These are phyloP conservation scores for Saccharomyces hybrid DNA, from an alignment of 1,139 yeast genomes.

Conservation along the genomic window DNA sequence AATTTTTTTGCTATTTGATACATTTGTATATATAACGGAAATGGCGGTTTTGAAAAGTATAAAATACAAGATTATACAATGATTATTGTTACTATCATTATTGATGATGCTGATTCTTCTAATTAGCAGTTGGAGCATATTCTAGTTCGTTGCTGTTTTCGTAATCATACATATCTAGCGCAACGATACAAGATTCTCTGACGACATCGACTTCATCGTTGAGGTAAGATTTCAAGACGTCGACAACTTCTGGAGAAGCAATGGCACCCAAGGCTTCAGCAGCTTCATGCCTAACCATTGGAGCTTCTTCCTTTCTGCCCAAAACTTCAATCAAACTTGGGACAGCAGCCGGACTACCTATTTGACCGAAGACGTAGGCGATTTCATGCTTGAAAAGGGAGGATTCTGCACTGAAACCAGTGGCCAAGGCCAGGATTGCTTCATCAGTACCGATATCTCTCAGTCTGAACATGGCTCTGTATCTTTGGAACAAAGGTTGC, in stretches of 20 bases:
- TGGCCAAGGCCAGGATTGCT: constrained; percentile 85
- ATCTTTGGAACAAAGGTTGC: constrained; percentile 81
- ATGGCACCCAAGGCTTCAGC: constrained; percentile 97
- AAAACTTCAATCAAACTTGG: constrained; percentile 80
- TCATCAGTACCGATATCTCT: constrained; percentile 92
- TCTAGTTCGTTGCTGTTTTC: constrained; percentile 83
- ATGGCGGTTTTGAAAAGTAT: background rate
- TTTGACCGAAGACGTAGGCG: constrained; percentile 96
- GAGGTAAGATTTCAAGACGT: constrained; percentile 71
- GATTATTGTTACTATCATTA: background rate
- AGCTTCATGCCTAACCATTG: constrained; percentile 99
- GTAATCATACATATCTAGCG: constrained; percentile 95
- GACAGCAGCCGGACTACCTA: constrained; percentile 88
- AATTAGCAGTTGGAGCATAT: constrained; percentile 43
- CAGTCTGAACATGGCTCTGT: constrained; percentile 96
- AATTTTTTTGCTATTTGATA: background rate
- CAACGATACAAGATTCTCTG: constrained; percentile 92
- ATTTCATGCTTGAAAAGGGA: constrained; percentile 96
- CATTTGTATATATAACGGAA: background rate
- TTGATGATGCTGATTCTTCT: background rate
- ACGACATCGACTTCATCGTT: constrained; percentile 83
- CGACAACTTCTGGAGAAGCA: constrained; percentile 94
- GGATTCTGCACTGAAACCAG: constrained; percentile 83
- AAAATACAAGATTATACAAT: background rate
- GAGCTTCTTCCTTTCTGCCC: constrained; percentile 72